phyloP scores from a whole-genome alignment of 768 basidiomycete genomes.

The Lactarius sp. region DNA sequence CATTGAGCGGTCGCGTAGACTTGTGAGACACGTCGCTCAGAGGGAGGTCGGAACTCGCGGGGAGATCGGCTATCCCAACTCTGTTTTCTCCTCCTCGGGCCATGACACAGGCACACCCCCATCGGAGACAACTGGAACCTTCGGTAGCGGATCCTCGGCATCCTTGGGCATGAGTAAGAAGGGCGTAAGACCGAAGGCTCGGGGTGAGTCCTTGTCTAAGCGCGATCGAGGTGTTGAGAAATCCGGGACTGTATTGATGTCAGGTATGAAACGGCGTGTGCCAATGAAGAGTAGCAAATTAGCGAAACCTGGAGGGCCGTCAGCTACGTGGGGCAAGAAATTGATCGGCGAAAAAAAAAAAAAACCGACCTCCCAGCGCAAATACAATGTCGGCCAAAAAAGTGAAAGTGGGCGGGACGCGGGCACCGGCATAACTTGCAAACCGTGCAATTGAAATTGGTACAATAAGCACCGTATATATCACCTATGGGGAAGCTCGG shows the following conservation, averaged over 20 bases:
- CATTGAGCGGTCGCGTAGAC: neutral
- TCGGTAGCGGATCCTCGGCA: neutral
- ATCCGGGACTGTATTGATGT: constrained; percentile 27
- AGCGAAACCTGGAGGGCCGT: constrained; percentile 29
- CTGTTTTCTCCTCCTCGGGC: neutral
- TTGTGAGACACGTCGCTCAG: neutral
- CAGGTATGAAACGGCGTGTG: constrained; percentile 33
- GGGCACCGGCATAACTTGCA: constrained; percentile 29
- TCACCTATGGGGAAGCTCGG: constrained; percentile 24
- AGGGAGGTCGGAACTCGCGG: neutral
- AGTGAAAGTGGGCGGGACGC: constrained; percentile 31
- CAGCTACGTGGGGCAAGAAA: neutral
- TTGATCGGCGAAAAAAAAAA: neutral
- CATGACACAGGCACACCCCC: neutral
- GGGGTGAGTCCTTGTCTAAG: constrained; percentile 27
- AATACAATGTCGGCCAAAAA: constrained; percentile 35
- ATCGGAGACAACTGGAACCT: neutral
- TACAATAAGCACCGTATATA: constrained; percentile 33
- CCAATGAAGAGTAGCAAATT: constrained; percentile 32
- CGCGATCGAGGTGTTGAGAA: constrained; percentile 30
- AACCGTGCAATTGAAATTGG: constrained; percentile 36
- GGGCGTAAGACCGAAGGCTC: constrained; percentile 32
- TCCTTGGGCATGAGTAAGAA: constrained; percentile 26
- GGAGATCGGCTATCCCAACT: neutral
- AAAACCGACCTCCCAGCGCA: constrained; percentile 32